Evolutionary conservation across 2,329 filamentous ascomycete species (phyloP).

Genomic region (Exserohilum rostratum): DNA sequence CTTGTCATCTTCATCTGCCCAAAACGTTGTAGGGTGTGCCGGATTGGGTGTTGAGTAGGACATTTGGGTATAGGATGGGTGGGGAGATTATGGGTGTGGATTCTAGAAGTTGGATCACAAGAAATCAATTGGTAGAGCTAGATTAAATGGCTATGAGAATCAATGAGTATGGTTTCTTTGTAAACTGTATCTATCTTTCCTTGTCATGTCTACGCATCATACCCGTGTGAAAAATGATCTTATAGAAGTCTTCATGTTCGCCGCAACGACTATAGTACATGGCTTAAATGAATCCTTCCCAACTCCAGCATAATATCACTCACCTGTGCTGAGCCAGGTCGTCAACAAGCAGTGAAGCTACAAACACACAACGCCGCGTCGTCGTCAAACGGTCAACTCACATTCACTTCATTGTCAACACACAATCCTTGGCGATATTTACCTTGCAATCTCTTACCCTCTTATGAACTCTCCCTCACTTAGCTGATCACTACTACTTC

Average conservation of each 20-base stretch:
- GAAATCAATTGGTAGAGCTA: too few relatives aligned
- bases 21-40: too few relatives aligned
- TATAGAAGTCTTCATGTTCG: too few relatives aligned
- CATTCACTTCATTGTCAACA: conserved; percentile 10
- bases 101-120: too few relatives aligned
- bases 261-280: too few relatives aligned
- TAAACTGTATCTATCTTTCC: too few relatives aligned
- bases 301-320: neutral
- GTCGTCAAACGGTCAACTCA: neutral
- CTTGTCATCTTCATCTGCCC: neutral
- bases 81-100: too few relatives aligned
- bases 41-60: neutral
- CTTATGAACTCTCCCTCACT: neutral
- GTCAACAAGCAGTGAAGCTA: conserved; percentile 2
- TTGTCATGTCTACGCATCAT: too few relatives aligned
- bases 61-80: neutral
- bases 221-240: too few relatives aligned
- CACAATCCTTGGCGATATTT: neutral
- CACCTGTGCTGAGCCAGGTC: neutral
- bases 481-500: neutral
- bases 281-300: too few relatives aligned
- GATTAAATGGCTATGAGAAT: too few relatives aligned
- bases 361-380: conserved; percentile 11
- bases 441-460: neutral
- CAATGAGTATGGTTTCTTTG: too few relatives aligned